phyloP scores from a whole-genome alignment of 202 grass and related monocot genomes.

The Schoenoplectus tabernaemontani region DNA sequence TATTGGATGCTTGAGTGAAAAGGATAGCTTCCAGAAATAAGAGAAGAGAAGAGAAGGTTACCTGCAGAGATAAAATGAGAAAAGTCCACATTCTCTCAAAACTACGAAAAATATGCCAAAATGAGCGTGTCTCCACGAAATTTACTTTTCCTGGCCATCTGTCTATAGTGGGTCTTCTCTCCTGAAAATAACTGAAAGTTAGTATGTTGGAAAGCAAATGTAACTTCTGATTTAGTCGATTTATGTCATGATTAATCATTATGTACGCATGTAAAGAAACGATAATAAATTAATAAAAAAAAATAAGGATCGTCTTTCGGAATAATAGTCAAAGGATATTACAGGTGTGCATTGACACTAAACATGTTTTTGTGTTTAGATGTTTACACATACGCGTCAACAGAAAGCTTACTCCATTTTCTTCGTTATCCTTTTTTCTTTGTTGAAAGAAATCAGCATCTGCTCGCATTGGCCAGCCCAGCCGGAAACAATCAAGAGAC shows the following conservation, averaged over 20 bases:
- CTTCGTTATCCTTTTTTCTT: conserved; percentile 30
- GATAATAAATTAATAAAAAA: not conserved
- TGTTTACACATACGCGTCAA: not conserved
- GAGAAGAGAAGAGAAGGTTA: conserved; percentile 20
- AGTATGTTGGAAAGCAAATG: not conserved
- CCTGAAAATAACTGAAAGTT: conserved; percentile 9
- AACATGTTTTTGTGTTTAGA: not conserved
- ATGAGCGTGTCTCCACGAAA: conserved; percentile 88
- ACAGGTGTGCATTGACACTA: not conserved
- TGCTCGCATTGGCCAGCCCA: conserved; percentile 90
- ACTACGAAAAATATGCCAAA: conserved; percentile 97
- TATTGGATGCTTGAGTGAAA: not conserved
- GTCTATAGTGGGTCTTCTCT: conserved; percentile 31
- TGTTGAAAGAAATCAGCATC: conserved; percentile 86
- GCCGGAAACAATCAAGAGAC: conserved; percentile 67
- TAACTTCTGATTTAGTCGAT: not conserved
- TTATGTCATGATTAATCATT: not conserved
- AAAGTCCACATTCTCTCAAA: conserved; percentile 95
- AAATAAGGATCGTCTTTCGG: not conserved
- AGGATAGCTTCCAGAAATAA: conserved; percentile 16
- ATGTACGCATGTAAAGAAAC: not conserved
- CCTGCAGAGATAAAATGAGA: conserved; percentile 90
- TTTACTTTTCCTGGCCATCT: conserved; percentile 85
- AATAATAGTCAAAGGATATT: not conserved
- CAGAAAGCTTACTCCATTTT: conserved; percentile 49